Percentiles rank a stretch among this genome's conserved stretches.
These are phyloP conservation scores for Copromyces sp. DNA, from an alignment of 495 filamentous ascomycete genomes.

Conservation along the genomic window DNA sequence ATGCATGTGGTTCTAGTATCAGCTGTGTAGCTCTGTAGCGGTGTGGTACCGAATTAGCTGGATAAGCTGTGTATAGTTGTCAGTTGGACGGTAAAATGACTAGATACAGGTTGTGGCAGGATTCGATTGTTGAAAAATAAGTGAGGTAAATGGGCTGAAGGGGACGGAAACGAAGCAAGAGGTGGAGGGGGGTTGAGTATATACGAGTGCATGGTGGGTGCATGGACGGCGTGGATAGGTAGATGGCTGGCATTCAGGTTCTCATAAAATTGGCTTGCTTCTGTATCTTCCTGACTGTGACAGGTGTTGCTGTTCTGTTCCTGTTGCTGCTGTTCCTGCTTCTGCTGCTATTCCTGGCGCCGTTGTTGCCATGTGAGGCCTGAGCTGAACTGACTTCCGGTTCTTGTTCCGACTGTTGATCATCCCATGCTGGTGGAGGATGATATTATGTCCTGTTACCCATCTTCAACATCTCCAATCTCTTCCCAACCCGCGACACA, in stretches of 20 bases:
- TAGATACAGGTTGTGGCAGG: no score
- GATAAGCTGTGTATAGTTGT: no score
- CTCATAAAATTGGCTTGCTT: not conserved
- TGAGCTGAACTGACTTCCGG: not conserved
- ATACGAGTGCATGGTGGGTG: not conserved
- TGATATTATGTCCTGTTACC: not conserved
- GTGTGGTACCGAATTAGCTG: no score
- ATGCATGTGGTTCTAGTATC: no score
- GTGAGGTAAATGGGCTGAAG: no score
- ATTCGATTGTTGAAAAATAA: no score
- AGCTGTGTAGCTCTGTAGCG: no score
- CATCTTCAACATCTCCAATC: not conserved
- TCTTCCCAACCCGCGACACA: no score
- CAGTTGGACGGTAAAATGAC: no score
- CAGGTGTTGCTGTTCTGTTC: not conserved
- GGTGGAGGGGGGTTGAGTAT: not conserved
- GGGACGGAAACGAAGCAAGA: no score
- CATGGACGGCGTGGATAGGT: no score
- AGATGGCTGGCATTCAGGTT: no score
- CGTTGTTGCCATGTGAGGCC: not conserved
- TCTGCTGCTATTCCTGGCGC: not conserved
- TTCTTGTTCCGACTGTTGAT: not conserved
- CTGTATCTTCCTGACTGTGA: not conserved
- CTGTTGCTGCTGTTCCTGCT: not conserved
- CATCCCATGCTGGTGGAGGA: not conserved